Evolutionary conservation across 768 basidiomycete genomes (phyloP), one percentile per base, ranked within the genome.

Genomic region (Tricholoma sp.): DNA sequence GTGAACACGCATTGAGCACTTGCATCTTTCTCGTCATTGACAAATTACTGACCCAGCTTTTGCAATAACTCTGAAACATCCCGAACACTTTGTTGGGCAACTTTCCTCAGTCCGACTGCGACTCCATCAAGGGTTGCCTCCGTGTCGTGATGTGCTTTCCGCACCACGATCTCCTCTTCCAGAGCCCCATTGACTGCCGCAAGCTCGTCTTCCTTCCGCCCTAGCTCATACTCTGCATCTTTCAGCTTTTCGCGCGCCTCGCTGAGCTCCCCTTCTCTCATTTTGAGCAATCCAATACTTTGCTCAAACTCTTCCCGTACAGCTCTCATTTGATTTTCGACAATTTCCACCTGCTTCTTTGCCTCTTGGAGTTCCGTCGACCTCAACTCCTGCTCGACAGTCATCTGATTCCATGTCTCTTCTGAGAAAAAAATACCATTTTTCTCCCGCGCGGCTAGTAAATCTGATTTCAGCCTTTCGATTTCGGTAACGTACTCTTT

Each of bases 401-500:
- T 83, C 73, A 96, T 80, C 67, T 95, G 86, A 49, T 80, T 83
- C 94, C 94, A 98, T 2, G 84, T 86, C 63, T 98, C 94, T 63
- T 91, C 85, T 0, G 92, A 88, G 69, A 98, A 88, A 71, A 88
- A 97, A 34, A 98, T 91, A 7, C 97, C 97, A 64, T 96, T 94
- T 79, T 96, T 96, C 72, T 97, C 94, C 35, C 95, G 82, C 5
- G 94, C 90, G 6, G 97, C 95, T 0, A 92, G 74, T 46, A 96
- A 77, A 63, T 98, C 95, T 0, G 85, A 84, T 69, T 96, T 96
- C 37, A 98, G 79, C 5, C 93, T 84, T 64, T 96, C 94, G 47
- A 98, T 97, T 71, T 98, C 97, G 11, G 80, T 84, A 37, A 96
- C 81, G 64, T 96, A 98, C 69, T 98, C 95, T 69, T 94, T 94